Evolutionary conservation across 2,329 filamentous ascomycete species (phyloP).

Genomic region (Cordyceps sp.): DNA sequence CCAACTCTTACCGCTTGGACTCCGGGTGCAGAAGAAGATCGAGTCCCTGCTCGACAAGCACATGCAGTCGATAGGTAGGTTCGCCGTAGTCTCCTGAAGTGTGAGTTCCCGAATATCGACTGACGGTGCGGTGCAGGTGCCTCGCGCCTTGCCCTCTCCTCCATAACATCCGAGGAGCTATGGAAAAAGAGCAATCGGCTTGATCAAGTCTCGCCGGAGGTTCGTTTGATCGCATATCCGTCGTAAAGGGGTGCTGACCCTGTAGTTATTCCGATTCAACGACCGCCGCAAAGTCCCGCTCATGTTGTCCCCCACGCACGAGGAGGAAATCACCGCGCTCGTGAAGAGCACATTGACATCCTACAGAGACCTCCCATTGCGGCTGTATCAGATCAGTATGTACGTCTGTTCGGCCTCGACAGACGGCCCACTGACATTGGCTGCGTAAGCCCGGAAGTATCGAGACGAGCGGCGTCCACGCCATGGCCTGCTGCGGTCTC

Average conservation of each 20-base stretch:
- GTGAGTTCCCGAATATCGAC: no score
- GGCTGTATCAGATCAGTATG: constrained; percentile 78
- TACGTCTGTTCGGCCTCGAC: background rate
- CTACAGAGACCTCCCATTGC: constrained; percentile 71
- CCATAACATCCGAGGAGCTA: constrained; percentile 67
- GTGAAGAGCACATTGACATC: constrained; percentile 60
- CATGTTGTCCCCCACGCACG: constrained; percentile 81
- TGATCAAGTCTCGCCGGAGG: constrained; percentile 56
- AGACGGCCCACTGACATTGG: constrained; percentile 5
- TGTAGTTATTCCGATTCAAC: constrained; percentile 59
- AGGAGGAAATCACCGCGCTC: constrained; percentile 84
- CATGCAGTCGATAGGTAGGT: constrained; percentile 62
- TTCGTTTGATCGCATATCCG: constrained; percentile 13
- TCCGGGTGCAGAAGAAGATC: constrained; percentile 76
- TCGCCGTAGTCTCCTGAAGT: constrained; percentile 4
- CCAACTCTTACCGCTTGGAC: constrained; percentile 74
- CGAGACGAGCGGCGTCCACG: constrained; percentile 81
- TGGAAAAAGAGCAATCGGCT: constrained; percentile 77
- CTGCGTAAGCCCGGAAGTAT: constrained; percentile 61
- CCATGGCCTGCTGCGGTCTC: constrained; percentile 70
- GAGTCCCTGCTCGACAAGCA: constrained; percentile 75
- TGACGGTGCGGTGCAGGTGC: constrained; percentile 35
- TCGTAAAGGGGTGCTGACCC: background rate
- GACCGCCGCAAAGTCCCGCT: constrained; percentile 64
- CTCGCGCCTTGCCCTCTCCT: constrained; percentile 68